A percentile compares a stretch with the other conserved stretches of the same genome.
These are phyloP conservation scores for Camellia japonica DNA, from an alignment of 148 eudicot species.

Conservation along the genomic window DNA sequence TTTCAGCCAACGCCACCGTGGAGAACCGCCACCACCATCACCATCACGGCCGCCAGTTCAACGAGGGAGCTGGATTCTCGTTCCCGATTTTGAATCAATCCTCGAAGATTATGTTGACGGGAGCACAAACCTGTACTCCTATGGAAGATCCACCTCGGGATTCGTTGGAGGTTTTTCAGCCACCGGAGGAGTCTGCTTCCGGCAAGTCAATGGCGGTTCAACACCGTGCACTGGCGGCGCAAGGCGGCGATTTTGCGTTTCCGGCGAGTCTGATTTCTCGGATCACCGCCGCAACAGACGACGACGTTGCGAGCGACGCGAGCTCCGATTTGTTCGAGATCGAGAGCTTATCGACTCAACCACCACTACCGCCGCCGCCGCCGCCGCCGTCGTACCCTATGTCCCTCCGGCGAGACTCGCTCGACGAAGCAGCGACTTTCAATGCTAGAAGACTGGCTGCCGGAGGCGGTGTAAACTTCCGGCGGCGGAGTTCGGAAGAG, in stretches of 20 bases:
- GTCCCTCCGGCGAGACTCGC: conserved; percentile 43
- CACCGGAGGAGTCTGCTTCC: conserved; percentile 24
- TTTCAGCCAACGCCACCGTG: conserved; percentile 16
- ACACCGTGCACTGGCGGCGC: neutral
- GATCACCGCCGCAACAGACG: conserved; percentile 45
- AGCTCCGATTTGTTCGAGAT: conserved; percentile 89
- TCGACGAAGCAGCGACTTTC: conserved; percentile 44
- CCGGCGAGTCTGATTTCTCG: conserved; percentile 47
- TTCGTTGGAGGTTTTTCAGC: conserved; percentile 72
- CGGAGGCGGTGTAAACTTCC: neutral
- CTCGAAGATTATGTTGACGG: conserved; percentile 28
- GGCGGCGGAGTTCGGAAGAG: conserved; percentile 30
- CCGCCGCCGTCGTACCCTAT: conserved; percentile 31
- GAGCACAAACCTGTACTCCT: neutral
- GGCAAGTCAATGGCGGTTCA: conserved; percentile 6
- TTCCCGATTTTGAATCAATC: conserved; percentile 58
- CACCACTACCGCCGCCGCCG: too few relatives aligned
- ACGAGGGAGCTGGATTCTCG: conserved; percentile 50
- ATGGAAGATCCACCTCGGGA: conserved; percentile 58
- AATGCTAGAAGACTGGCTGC: conserved; percentile 22
- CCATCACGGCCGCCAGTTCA: conserved; percentile 10
- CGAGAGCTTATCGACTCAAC: conserved; percentile 58
- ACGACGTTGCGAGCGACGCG: conserved; percentile 69
- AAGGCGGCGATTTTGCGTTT: neutral
- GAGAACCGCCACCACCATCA: conserved; percentile 8